Conservation (phyloP, 1,284 basidiomycete species). For the Entoloma clypeatum region DNA sequence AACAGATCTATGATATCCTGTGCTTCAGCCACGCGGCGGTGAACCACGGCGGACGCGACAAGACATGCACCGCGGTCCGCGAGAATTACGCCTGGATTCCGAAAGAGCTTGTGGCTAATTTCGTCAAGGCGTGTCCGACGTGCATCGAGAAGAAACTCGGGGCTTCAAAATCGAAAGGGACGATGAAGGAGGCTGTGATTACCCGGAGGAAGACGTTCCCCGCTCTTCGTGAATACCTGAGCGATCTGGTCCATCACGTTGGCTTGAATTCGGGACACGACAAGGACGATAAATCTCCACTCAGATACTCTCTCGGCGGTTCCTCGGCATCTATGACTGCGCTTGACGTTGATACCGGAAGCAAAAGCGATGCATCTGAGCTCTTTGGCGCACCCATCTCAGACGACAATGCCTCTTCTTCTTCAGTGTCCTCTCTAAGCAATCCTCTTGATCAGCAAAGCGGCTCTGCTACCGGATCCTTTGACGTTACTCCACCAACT, state of each 20-base stretch:
- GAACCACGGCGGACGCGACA: constrained; percentile 75
- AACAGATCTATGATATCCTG: constrained; percentile 73
- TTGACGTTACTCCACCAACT: neutral
- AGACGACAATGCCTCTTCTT: too few species aligned
- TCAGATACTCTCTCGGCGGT: neutral
- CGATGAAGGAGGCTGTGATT: constrained; percentile 2
- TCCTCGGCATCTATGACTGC: too few species aligned
- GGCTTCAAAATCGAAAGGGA: too few species aligned
- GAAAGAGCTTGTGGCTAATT: constrained; percentile 72
- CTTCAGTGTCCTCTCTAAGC: too few species aligned
- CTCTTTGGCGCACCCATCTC: too few species aligned
- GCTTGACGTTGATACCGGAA: too few species aligned
- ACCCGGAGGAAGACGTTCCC: constrained; percentile 6
- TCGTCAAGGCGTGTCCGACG: constrained; percentile 72
- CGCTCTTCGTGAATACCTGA: constrained; percentile 17
- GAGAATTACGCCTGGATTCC: constrained; percentile 76
- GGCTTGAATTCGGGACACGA: neutral
- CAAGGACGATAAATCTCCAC: neutral
- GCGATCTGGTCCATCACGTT: constrained; percentile 4
- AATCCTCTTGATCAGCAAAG: neutral
- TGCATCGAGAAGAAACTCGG: constrained; percentile 47
- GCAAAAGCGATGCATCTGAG: too few species aligned
- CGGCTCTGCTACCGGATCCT: too few species aligned
- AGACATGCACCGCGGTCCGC: constrained; percentile 58
- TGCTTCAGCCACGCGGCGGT: constrained; percentile 64